Evolutionary conservation across 2,329 filamentous ascomycete species (phyloP).

Genomic region (Claviceps fusiformis): DNA sequence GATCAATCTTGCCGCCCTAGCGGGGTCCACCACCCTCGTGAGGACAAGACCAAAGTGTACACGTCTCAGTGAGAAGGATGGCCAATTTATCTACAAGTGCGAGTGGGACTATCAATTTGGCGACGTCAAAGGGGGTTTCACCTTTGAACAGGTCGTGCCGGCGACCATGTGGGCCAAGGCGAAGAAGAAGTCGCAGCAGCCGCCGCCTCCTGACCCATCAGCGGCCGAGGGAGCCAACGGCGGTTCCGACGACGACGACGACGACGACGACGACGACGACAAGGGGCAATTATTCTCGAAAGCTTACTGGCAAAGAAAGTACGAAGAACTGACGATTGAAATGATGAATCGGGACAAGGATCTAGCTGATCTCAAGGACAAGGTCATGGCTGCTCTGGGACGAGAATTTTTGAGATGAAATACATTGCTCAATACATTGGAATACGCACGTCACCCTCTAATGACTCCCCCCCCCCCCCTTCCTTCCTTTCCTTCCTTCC

Average conservation of each 20-base stretch:
- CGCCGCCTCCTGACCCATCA: neutral
- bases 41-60: constrained; percentile 26
- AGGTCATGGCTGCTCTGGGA: constrained; percentile 26
- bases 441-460: no score
- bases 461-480: accelerated
- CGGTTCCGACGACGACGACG: constrained; percentile 7
- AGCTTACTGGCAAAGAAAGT: constrained; percentile 37
- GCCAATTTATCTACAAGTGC: constrained; percentile 33
- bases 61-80: constrained; percentile 28
- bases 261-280: neutral
- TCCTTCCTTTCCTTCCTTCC: no score
- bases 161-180: constrained; percentile 27
- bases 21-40: constrained; percentile 39
- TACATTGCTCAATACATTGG: neutral
- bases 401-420: constrained; percentile 6
- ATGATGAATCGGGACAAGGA: constrained; percentile 46
- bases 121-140: constrained; percentile 36
- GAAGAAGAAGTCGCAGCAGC: constrained; percentile 8
- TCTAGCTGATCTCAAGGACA: constrained; percentile 28
- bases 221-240: constrained; percentile 6
- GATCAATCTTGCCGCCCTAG: constrained; percentile 44
- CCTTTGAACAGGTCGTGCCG: constrained; percentile 35
- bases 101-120: constrained; percentile 45
- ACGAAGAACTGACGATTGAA: constrained; percentile 43
- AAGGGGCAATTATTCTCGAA: constrained; percentile 13